These are phyloP conservation scores for Magnolia officinalis DNA, from an alignment of 164 flowering plant species.

Conservation along the genomic window DNA sequence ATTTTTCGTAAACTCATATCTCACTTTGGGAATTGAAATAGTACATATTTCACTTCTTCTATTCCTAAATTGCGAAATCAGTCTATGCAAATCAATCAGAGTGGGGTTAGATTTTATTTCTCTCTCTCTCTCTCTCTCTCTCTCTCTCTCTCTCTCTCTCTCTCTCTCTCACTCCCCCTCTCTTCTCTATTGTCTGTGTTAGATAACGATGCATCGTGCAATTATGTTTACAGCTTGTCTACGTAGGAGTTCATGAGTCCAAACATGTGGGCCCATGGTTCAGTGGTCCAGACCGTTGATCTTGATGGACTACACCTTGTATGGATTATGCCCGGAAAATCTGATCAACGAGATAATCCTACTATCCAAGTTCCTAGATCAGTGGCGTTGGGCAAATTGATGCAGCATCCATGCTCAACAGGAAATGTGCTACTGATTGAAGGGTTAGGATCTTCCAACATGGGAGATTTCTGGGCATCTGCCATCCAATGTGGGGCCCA, in stretches of 20 bases:
- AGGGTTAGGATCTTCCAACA: background rate
- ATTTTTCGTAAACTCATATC: background rate
- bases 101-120: background rate
- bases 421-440: background rate
- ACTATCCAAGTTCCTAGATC: no score
- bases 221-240: no score
- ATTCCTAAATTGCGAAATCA: background rate
- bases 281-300: no score
- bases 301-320: no score
- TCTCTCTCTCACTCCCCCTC: no score
- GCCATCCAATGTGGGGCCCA: background rate
- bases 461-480: background rate
- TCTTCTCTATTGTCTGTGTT: no score
- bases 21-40: background rate
- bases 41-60: background rate
- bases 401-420: background rate
- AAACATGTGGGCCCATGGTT: no score
- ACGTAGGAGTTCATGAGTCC: background rate
- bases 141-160: no score
- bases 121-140: no score
- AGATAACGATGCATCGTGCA: background rate
- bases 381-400: background rate
- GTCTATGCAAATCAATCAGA: background rate
- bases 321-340: no score
- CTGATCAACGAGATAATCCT: no score